Conservation (phyloP, 2,329 filamentous ascomycete species). For the Trichoderma brevicompactum region DNA sequence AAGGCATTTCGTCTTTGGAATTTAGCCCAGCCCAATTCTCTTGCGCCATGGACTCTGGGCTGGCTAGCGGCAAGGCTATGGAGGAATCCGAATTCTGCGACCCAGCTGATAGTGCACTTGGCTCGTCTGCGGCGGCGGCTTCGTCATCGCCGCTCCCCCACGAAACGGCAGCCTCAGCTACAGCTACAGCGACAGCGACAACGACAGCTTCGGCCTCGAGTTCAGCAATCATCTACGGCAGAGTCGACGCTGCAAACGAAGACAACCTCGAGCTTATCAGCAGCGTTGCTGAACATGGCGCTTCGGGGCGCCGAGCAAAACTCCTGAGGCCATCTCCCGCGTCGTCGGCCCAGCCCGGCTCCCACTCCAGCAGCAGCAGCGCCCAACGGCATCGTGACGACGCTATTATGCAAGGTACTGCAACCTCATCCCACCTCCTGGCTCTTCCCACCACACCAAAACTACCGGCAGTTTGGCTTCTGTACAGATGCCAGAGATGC, state of each 20-base stretch:
- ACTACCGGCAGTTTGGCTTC: no score
- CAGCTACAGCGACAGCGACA: slow-evolving; percentile 12
- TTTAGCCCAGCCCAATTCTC: not conserved
- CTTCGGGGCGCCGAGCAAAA: slow-evolving; percentile 19
- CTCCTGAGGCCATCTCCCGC: slow-evolving; percentile 11
- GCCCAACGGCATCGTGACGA: slow-evolving; percentile 18
- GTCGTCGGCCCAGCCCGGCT: slow-evolving; percentile 7
- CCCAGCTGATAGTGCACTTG: no score
- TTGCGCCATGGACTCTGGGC: slow-evolving; percentile 13
- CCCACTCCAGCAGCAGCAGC: no score
- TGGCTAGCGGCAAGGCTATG: slow-evolving; percentile 17
- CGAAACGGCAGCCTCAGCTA: not conserved
- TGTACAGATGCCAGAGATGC: no score
- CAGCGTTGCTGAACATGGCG: slow-evolving; percentile 35
- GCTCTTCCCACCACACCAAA: slow-evolving; percentile 3
- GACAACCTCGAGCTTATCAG: slow-evolving; percentile 40
- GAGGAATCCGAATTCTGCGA: not conserved
- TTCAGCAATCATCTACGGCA: slow-evolving; percentile 38
- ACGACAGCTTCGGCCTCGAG: slow-evolving; percentile 26
- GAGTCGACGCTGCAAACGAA: slow-evolving; percentile 45
- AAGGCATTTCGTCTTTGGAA: not conserved
- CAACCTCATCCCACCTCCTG: slow-evolving; percentile 12
- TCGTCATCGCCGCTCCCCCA: slow-evolving; percentile 6
- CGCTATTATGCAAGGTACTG: slow-evolving; percentile 26
- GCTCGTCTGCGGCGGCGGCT: not conserved